Evolutionary conservation across 768 basidiomycete genomes (phyloP).

Genomic region (Lentinula aciculospora): DNA sequence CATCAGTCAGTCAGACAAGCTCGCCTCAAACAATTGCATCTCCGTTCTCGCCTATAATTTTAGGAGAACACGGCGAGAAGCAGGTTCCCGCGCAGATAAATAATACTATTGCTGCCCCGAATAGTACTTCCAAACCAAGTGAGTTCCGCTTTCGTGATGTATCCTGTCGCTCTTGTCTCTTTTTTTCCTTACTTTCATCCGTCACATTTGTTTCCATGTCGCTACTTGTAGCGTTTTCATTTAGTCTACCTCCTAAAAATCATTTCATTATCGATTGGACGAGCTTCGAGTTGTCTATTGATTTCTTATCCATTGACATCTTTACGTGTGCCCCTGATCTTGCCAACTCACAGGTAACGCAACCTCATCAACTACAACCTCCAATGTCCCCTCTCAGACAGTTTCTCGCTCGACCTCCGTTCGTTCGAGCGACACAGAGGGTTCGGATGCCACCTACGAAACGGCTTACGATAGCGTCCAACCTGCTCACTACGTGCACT

Average conservation of each 20-base stretch:
- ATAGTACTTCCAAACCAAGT: not conserved
- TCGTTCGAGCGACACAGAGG: not conserved
- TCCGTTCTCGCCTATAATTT: conserved; percentile 4
- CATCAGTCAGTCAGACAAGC: not conserved
- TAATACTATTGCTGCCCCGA: not conserved
- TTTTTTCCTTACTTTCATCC: too few species aligned
- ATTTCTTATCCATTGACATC: not conserved
- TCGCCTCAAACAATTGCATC: not conserved
- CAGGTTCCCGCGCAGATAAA: not conserved
- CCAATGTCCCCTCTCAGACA: not conserved
- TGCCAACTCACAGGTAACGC: not conserved
- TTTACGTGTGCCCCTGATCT: not conserved
- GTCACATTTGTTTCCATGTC: too few species aligned
- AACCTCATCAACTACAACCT: not conserved
- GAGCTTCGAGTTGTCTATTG: too few species aligned
- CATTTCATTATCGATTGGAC: too few species aligned
- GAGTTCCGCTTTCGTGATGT: not conserved
- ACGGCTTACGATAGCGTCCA: not conserved
- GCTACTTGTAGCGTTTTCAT: too few species aligned
- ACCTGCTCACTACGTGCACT: not conserved
- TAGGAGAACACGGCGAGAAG: conserved; percentile 1
- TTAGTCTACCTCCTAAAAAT: too few species aligned
- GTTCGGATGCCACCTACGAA: conserved; percentile 1
- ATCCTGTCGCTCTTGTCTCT: too few species aligned
- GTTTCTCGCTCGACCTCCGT: not conserved